Percentiles rank a stretch among this genome's conserved stretches.
phyloP scores from a whole-genome alignment of 108 stramenopile genomes.

The Schizochytrium sp. region DNA sequence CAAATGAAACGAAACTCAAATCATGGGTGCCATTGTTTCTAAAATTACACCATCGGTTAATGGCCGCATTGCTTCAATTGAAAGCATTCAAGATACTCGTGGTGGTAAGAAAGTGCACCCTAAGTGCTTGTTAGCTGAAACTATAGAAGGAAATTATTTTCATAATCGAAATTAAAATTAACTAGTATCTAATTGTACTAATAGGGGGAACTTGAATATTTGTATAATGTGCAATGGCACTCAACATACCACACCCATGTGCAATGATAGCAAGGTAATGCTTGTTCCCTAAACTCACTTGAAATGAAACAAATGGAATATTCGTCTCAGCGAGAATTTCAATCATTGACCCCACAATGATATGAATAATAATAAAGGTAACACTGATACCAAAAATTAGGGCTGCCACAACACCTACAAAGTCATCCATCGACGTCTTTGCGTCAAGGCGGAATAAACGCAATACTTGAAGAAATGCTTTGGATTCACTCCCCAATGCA shows the following conservation, averaged over 20 bases:
- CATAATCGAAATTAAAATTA: no score
- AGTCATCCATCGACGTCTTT: not conserved
- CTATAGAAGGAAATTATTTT: no score
- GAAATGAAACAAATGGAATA: not conserved
- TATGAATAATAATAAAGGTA: not conserved
- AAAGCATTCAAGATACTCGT: no score
- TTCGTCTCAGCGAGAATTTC: not conserved
- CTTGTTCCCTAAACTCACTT: not conserved
- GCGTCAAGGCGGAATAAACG: not conserved
- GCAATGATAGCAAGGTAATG: not conserved
- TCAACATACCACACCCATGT: not conserved
- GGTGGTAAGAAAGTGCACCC: no score
- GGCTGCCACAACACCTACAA: not conserved
- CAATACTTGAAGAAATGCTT: not conserved
- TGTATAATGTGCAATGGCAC: not conserved
- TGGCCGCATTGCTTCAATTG: no score
- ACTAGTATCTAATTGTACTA: no score
- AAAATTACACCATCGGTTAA: no score
- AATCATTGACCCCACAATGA: not conserved
- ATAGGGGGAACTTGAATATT: no score
- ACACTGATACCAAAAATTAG: not conserved
- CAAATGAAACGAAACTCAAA: no score
- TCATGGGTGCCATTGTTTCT: no score
- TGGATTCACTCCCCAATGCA: not conserved
- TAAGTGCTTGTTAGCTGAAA: no score